phyloP scores from a whole-genome alignment of 106 monocot species.

The Allium cepa region DNA sequence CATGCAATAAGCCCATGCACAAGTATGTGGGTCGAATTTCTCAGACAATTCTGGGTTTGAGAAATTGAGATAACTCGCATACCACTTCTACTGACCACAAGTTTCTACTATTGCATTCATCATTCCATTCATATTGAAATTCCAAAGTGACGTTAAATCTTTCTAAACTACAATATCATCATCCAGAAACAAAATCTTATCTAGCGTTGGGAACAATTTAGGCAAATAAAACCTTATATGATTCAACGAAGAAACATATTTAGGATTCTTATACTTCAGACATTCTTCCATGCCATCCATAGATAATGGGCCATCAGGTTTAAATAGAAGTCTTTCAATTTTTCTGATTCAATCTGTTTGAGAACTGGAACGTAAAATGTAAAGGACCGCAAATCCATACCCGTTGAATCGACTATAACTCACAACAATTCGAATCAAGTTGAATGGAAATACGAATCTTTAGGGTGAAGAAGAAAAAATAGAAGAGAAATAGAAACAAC shows the following conservation, averaged over 20 bases:
- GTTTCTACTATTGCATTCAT: constrained; percentile 61
- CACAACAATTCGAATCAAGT: too few relatives aligned
- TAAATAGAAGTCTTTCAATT: constrained; percentile 42
- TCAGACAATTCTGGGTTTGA: constrained; percentile 39
- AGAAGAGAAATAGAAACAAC: too few relatives aligned
- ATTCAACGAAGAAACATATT: constrained; percentile 51
- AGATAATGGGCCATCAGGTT: constrained; percentile 29
- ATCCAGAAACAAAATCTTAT: constrained; percentile 60
- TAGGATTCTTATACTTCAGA: constrained; percentile 53
- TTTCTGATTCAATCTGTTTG: constrained; percentile 34
- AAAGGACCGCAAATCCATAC: too few relatives aligned
- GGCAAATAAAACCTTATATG: constrained; percentile 62
- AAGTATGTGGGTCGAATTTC: constrained; percentile 42
- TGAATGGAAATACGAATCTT: too few relatives aligned
- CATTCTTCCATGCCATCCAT: constrained; percentile 21
- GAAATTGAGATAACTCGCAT: constrained; percentile 42
- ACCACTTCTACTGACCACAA: constrained; percentile 31
- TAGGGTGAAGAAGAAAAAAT: too few relatives aligned
- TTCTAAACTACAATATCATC: constrained; percentile 60
- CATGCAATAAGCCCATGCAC: constrained; percentile 60
- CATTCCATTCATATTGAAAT: constrained; percentile 48
- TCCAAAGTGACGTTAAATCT: constrained; percentile 54
- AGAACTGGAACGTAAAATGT: constrained; percentile 39
- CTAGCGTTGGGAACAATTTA: constrained; percentile 45
- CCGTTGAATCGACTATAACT: too few relatives aligned